These are phyloP conservation scores for Aspergillus egyptiacus DNA, from an alignment of 495 filamentous ascomycete species.

Conservation along the genomic window DNA sequence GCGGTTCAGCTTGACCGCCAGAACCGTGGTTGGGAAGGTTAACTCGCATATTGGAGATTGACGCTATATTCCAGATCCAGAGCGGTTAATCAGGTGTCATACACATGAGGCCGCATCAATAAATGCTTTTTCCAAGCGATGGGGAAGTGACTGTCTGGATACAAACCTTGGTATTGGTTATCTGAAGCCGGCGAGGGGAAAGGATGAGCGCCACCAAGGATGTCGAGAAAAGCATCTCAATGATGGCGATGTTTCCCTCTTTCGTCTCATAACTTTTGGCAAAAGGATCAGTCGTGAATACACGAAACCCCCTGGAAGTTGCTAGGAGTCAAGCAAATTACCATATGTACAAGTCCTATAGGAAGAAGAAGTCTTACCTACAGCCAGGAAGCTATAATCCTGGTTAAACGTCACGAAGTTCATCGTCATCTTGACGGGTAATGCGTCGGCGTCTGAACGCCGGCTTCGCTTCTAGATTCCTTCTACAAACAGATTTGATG, in stretches of 20 bases:
- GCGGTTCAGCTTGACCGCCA: constrained; percentile 87
- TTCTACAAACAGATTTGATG: not conserved
- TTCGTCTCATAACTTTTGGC: constrained; percentile 87
- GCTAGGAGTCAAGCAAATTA: constrained; percentile 45
- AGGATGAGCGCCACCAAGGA: constrained; percentile 92
- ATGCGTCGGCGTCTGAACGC: constrained; percentile 4
- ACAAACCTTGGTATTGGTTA: constrained; percentile 93
- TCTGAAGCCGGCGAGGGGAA: constrained; percentile 83
- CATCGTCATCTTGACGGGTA: constrained; percentile 53
- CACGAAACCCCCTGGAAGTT: constrained; percentile 85
- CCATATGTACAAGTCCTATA: not conserved
- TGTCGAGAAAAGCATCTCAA: constrained; percentile 99
- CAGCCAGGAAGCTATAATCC: constrained; percentile 93
- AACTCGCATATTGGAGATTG: constrained; percentile 97
- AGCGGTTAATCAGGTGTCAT: constrained; percentile 6
- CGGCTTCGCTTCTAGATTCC: constrained; percentile 3
- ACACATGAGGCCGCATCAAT: no score
- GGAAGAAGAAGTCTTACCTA: constrained; percentile 54
- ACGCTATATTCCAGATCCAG: constrained; percentile 48
- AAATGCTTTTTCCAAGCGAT: no score
- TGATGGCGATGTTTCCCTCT: constrained; percentile 85
- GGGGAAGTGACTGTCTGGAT: no score
- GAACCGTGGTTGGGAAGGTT: constrained; percentile 89
- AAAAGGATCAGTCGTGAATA: constrained; percentile 95
- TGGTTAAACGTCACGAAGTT: constrained; percentile 99